phyloP scores from a whole-genome alignment of 306 rosid genomes.

The Erythrophleum fordii region DNA sequence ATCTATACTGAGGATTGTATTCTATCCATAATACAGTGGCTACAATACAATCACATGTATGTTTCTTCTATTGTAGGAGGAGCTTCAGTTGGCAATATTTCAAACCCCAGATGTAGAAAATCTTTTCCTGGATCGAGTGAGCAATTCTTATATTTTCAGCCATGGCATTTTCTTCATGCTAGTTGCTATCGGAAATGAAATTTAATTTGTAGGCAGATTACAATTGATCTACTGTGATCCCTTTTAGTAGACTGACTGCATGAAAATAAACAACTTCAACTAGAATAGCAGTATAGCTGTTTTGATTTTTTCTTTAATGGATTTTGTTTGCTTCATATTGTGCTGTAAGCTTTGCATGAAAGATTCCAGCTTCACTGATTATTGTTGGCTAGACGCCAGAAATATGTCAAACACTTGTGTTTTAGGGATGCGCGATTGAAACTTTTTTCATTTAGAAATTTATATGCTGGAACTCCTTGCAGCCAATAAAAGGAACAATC shows the following conservation, averaged over 20 bases:
- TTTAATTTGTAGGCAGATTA: conserved; percentile 1
- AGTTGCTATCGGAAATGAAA: conserved; percentile 13
- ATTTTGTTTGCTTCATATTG: conserved; percentile 2
- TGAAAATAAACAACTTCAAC: not conserved
- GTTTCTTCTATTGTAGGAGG: conserved; percentile 57
- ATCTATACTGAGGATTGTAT: not conserved
- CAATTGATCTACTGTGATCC: not conserved
- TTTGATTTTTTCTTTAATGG: not conserved
- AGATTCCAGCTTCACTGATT: not conserved
- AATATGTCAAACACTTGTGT: conserved; percentile 6
- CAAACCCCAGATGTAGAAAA: conserved; percentile 57
- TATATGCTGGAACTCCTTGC: conserved; percentile 1
- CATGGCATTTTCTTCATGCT: conserved; percentile 8
- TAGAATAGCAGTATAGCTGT: not conserved
- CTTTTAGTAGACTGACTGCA: not conserved
- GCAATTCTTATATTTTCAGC: conserved; percentile 17
- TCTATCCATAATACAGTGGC: conserved; percentile 5
- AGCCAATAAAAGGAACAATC: not conserved
- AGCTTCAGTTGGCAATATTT: conserved; percentile 79
- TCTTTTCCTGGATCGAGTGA: conserved; percentile 83
- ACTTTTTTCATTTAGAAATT: not conserved
- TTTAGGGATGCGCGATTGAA: not conserved
- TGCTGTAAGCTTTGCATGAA: not conserved
- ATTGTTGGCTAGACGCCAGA: conserved; percentile 4
- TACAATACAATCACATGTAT: not conserved